A percentile compares a stretch with the other conserved stretches of the same genome.
These are phyloP conservation scores for Crucihimalaya himalaica DNA, from an alignment of 345 rosid genomes.

Conservation along the genomic window DNA sequence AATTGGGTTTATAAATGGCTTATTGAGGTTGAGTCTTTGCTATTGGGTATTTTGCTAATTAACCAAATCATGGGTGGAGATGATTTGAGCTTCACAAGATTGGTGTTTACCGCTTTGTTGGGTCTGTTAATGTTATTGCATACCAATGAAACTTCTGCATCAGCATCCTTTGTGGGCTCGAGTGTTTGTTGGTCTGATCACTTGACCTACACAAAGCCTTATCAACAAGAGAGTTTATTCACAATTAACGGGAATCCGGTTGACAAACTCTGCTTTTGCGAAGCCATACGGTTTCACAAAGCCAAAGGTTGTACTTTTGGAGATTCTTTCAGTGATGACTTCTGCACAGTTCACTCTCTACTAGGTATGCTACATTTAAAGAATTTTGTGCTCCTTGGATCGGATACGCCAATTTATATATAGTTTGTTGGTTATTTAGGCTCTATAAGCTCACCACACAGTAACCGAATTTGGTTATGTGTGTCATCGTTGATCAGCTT, in stretches of 20 bases:
- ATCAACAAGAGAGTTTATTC: conserved; percentile 45
- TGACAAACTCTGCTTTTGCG: conserved; percentile 54
- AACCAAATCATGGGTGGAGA: conserved; percentile 29
- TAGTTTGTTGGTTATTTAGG: not conserved
- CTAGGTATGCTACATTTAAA: conserved; percentile 47
- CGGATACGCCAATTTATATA: not conserved
- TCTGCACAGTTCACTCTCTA: conserved; percentile 45
- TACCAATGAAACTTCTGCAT: conserved; percentile 44
- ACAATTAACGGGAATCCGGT: conserved; percentile 63
- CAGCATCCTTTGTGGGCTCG: conserved; percentile 45
- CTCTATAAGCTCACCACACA: not conserved
- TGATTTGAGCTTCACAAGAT: conserved; percentile 30
- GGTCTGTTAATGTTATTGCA: conserved; percentile 49
- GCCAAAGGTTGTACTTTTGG: conserved; percentile 49
- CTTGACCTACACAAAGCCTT: conserved; percentile 48
- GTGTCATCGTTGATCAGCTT: not conserved
- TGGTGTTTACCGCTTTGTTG: conserved; percentile 43
- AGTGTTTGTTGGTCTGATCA: conserved; percentile 58
- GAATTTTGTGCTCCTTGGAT: not conserved
- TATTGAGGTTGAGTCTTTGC: not conserved
- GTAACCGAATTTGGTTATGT: not conserved
- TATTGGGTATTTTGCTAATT: not conserved
- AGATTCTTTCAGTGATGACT: conserved; percentile 41
- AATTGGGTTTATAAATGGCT: conserved; percentile 7
- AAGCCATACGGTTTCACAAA: conserved; percentile 51